Base-by-base conservation (phyloP, 2,329 filamentous ascomycete genomes). In the Colletotrichum sp. region DNA sequence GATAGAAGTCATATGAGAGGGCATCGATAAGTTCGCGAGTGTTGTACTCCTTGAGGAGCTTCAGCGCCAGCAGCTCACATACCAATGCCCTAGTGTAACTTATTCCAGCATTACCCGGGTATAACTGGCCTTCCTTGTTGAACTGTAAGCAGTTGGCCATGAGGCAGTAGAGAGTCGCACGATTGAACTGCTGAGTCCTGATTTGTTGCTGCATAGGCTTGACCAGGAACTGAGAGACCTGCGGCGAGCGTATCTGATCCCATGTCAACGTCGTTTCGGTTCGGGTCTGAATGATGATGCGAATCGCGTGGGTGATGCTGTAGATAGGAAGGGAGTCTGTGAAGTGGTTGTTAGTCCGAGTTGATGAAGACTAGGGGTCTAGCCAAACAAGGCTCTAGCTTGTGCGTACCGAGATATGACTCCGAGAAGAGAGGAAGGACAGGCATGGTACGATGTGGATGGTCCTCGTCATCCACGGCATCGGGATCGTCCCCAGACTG, bases 141-240 rank as follows among this genome's bases (percentile, higher is more conserved):
- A 98, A 98, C 83, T 98, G 96, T 71, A 98, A 88, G 82, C 95
- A 97, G 82, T 98, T 98, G 65, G 96, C 95, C 90, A 98, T 94
- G 79, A 98, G 87, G 4, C 96, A 95, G 85, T 98, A 98, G 48
- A 98, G 84, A 0, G 96, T 97, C 12, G 95, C 96, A 64, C 94
- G 91, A 34, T 94, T 96, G 84, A 98, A 96, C 84, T 98, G 95
- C 67, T 94, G 92, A 18, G 91, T 89, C 76, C 94, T 93, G 77
- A 98, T 96, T 83, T 96, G 94, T 82, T 97, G 94, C 84, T 97
- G 95, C 88, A 98, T 97, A 4, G 96, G 96, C 87, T 98, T 98
- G 82, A 98, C 91, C 43, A 98, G 90, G 83, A 98, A 98, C 82
- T 98, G 96, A 18, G 96, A 98, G 72, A 98, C 94, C 83, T 98